Conservation (phyloP, 2,329 filamentous ascomycete species). For the Colletotrichum gigasporum region DNA sequence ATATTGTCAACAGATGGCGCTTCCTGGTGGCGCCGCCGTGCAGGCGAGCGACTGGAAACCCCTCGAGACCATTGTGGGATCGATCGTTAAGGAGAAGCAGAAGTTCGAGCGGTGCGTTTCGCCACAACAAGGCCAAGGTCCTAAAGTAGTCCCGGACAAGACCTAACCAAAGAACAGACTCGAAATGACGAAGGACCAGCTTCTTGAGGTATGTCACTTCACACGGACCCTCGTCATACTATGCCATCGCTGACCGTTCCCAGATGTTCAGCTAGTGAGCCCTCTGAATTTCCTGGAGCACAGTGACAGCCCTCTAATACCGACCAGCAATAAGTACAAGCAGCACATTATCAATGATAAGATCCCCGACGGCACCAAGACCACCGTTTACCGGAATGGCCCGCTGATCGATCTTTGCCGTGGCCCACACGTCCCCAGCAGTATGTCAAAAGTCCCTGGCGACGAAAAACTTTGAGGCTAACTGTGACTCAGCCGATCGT, state of each 20-base stretch:
- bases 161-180: conserved; percentile 50
- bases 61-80: conserved; percentile 80
- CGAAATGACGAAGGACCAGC: conserved; percentile 87
- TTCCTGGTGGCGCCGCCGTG: conserved; percentile 76
- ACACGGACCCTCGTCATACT: not conserved
- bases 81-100: conserved; percentile 96
- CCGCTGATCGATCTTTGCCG: conserved; percentile 95
- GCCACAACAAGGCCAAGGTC: too few relatives aligned
- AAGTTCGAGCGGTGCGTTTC: conserved; percentile 76
- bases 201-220: conserved; percentile 76
- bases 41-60: conserved; percentile 83
- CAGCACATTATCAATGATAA: conserved; percentile 96
- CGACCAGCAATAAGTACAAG: conserved; percentile 87
- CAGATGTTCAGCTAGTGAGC: conserved; percentile 74
- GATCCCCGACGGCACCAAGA: conserved; percentile 86
- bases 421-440: conserved; percentile 86
- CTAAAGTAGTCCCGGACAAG: too few relatives aligned
- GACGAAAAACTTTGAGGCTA: conserved; percentile 57
- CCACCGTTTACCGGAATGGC: conserved; percentile 94
- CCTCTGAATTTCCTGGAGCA: not conserved
- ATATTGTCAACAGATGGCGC: conserved; percentile 34
- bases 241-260: not conserved
- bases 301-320: not conserved
- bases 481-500: conserved; percentile 64
- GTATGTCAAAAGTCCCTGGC: not conserved